Evolutionary conservation across 2,329 filamentous ascomycete genomes (phyloP).

Genomic region (Cytospora piceicola): DNA sequence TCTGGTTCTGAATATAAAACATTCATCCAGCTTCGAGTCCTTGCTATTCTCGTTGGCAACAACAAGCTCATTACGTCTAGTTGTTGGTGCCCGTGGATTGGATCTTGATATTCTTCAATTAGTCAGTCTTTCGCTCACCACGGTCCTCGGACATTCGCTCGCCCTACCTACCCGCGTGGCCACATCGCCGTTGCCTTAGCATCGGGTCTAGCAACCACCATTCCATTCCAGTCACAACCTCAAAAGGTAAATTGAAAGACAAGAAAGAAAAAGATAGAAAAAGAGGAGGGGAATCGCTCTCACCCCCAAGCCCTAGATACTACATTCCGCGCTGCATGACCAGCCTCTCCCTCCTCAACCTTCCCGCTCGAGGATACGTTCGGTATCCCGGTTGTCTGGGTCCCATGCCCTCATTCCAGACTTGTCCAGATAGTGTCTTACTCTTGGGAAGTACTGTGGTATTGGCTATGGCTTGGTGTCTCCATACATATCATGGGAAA

Average conservation of each 20-base stretch:
- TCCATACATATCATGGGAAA: slow-evolving; percentile 4
- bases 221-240: slow-evolving; percentile 16
- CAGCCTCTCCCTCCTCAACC: neutral
- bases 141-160: slow-evolving; percentile 7
- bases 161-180: slow-evolving; percentile 5
- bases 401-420: slow-evolving; percentile 22
- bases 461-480: neutral
- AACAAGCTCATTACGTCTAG: neutral
- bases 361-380: slow-evolving; percentile 6
- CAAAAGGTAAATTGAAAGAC: slow-evolving; percentile 2
- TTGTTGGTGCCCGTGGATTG: neutral
- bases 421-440: slow-evolving; percentile 13
- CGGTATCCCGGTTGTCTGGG: slow-evolving; percentile 6
- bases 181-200: slow-evolving; percentile 14
- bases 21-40: neutral
- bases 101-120: neutral
- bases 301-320: neutral
- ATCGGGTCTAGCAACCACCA: slow-evolving; percentile 14
- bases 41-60: neutral
- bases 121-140: neutral
- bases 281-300: neutral
- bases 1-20: neutral
- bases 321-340: neutral
- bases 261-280: neutral
- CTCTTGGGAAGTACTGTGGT: neutral